phyloP scores from a whole-genome alignment of 2,329 filamentous ascomycete genomes.

The Apiospora hydei region DNA sequence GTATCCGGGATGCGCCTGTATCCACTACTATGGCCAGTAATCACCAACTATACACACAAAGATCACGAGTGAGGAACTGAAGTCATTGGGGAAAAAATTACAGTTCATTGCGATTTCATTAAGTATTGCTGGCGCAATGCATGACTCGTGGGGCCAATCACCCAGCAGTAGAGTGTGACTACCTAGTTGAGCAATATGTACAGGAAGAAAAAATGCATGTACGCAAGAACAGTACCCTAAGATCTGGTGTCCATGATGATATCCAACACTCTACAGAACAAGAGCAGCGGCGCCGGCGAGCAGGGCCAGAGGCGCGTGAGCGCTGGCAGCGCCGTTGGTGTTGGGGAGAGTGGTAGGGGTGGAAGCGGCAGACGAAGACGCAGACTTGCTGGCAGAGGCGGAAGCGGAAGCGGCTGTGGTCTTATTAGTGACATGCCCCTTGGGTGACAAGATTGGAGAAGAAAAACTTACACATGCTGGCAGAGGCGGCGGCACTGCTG shows the following conservation, averaged over 20 bases:
- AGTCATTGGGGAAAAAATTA: background rate
- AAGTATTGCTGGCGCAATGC: background rate
- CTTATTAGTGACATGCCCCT: background rate
- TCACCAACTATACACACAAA: background rate
- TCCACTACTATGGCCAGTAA: background rate
- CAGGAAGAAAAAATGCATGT: constrained; percentile 22
- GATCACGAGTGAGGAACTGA: background rate
- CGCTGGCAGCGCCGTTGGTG: constrained; percentile 38
- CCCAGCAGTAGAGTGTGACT: background rate
- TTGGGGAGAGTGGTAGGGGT: constrained; percentile 32
- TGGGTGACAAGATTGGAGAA: constrained; percentile 3
- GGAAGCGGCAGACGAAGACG: constrained; percentile 23
- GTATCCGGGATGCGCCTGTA: background rate
- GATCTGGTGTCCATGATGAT: background rate
- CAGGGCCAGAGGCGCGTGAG: constrained; percentile 38
- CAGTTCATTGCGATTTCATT: constrained; percentile 6
- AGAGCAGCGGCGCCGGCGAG: constrained; percentile 29
- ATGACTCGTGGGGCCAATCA: constrained; percentile 1
- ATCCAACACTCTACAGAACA: constrained; percentile 20
- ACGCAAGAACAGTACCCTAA: constrained; percentile 14
- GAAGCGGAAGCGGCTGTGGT: background rate
- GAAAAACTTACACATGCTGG: constrained; percentile 7
- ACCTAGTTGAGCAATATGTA: constrained; percentile 15
- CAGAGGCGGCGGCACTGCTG: constrained; percentile 13
- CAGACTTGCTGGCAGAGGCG: background rate